Conservation (phyloP, 805 yeast genomes). For the Starmerella asiatica region DNA sequence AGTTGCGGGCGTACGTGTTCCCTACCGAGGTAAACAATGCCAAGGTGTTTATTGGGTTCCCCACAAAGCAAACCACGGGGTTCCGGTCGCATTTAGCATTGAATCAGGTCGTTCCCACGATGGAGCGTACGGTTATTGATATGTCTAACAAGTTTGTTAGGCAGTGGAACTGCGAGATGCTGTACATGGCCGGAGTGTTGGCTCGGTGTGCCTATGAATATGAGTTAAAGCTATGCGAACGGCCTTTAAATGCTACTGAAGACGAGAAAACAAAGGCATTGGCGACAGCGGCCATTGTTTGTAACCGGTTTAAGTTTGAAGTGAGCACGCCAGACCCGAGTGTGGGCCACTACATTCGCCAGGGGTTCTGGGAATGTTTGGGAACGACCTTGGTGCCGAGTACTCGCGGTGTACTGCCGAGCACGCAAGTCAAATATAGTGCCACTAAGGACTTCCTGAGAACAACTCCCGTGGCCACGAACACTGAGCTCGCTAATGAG, state of each 20-base stretch:
- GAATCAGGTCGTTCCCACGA: constrained; percentile 32
- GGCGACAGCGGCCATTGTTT: no score
- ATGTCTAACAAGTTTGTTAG: constrained; percentile 31
- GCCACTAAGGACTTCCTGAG: constrained; percentile 10
- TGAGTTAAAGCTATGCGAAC: constrained; percentile 22
- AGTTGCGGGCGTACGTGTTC: constrained; percentile 27
- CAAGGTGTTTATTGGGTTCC: constrained; percentile 31
- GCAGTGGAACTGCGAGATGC: constrained; percentile 31
- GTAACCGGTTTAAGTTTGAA: constrained; percentile 25
- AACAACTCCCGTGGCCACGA: constrained; percentile 22
- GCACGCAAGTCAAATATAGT: constrained; percentile 24
- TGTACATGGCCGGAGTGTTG: constrained; percentile 29
- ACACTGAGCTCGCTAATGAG: constrained; percentile 17
- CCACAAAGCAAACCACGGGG: constrained; percentile 32
- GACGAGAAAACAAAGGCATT: no score
- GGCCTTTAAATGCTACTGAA: neutral
- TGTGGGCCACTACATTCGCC: constrained; percentile 26
- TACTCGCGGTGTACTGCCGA: constrained; percentile 24
- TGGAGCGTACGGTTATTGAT: constrained; percentile 33
- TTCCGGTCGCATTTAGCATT: constrained; percentile 28
- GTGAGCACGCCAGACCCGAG: constrained; percentile 28
- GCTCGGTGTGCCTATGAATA: constrained; percentile 27
- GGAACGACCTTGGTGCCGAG: constrained; percentile 24
- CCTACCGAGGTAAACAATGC: constrained; percentile 29
- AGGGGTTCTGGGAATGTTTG: constrained; percentile 29